Conservation (phyloP, 2,329 filamentous ascomycete species). For the Pseudocercospora fuligena region DNA sequence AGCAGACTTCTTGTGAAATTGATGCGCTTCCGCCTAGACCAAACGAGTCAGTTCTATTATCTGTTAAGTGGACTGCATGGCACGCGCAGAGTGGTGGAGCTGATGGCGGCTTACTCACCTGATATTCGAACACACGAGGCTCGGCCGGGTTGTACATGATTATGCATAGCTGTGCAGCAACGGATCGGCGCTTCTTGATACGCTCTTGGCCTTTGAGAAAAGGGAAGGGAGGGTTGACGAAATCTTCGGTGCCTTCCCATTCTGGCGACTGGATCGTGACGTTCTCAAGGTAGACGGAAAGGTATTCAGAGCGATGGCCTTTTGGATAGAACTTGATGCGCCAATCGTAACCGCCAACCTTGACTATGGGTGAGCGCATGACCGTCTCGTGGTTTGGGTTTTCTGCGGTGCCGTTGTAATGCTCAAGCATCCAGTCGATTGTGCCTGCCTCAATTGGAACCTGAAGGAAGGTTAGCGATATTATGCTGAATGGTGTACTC, state of each 20-base stretch:
- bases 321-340: slow-evolving; percentile 68
- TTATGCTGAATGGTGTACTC: background rate
- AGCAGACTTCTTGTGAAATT: slow-evolving; percentile 62
- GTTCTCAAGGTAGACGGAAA: slow-evolving; percentile 67
- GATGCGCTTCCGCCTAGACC: slow-evolving; percentile 56
- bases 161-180: slow-evolving; percentile 65
- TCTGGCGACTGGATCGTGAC: slow-evolving; percentile 49
- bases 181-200: slow-evolving; percentile 48
- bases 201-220: slow-evolving; percentile 30
- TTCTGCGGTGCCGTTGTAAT: slow-evolving; percentile 65
- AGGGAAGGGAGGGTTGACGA: slow-evolving; percentile 38
- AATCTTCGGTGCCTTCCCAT: slow-evolving; percentile 33
- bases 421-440: slow-evolving; percentile 63
- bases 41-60: background rate
- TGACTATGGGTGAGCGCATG: slow-evolving; percentile 62
- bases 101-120: slow-evolving; percentile 28
- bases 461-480: background rate
- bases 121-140: slow-evolving; percentile 61
- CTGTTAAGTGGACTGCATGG: background rate
- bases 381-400: slow-evolving; percentile 62
- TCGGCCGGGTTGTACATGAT: slow-evolving; percentile 68
- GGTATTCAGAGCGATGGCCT: slow-evolving; percentile 62
- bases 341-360: slow-evolving; percentile 66
- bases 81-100: background rate
- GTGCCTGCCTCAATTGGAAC: slow-evolving; percentile 57